These are phyloP conservation scores for Agarophyton chilense DNA, from an alignment of 23 red algal species.

Conservation along the genomic window DNA sequence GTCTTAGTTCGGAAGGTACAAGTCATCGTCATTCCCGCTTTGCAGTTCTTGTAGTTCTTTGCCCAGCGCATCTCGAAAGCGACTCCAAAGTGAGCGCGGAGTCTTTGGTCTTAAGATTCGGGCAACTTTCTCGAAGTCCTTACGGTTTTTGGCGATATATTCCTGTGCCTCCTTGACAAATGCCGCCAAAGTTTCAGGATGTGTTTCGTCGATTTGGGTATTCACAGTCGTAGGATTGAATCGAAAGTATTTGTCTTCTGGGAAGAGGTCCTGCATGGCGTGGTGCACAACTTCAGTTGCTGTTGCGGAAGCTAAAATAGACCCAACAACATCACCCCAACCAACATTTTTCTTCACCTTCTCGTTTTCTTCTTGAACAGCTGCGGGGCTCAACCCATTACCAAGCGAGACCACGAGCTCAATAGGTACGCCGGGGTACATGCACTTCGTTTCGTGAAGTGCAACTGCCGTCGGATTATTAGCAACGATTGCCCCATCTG, in stretches of 20 bases:
- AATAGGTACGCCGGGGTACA: conserved; percentile 94
- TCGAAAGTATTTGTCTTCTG: conserved; percentile 87
- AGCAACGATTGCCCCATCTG: conserved; percentile 94
- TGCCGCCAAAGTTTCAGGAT: conserved; percentile 66
- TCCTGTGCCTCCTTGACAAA: conserved; percentile 65
- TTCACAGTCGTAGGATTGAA: conserved; percentile 88
- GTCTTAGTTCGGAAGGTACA: conserved; percentile 40
- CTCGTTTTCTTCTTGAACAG: conserved; percentile 19
- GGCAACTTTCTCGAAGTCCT: conserved; percentile 76
- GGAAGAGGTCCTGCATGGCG: conserved; percentile 91
- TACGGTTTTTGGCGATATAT: conserved; percentile 45
- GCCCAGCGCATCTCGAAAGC: conserved; percentile 65
- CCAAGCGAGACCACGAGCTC: conserved; percentile 86
- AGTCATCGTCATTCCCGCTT: conserved; percentile 27
- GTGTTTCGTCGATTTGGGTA: conserved; percentile 89
- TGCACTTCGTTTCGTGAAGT: conserved; percentile 85
- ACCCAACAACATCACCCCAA: conserved; percentile 97
- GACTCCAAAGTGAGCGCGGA: conserved; percentile 43
- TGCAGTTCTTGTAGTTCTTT: conserved; percentile 57
- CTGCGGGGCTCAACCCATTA: conserved; percentile 61
- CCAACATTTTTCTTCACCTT: conserved; percentile 61
- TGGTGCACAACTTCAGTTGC: conserved; percentile 95
- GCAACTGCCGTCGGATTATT: conserved; percentile 97
- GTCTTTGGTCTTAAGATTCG: conserved; percentile 68
- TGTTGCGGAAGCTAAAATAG: conserved; percentile 91